Evolutionary conservation across 352 stramenopile species (phyloP).

Genomic region (Blastocystis sp.): DNA sequence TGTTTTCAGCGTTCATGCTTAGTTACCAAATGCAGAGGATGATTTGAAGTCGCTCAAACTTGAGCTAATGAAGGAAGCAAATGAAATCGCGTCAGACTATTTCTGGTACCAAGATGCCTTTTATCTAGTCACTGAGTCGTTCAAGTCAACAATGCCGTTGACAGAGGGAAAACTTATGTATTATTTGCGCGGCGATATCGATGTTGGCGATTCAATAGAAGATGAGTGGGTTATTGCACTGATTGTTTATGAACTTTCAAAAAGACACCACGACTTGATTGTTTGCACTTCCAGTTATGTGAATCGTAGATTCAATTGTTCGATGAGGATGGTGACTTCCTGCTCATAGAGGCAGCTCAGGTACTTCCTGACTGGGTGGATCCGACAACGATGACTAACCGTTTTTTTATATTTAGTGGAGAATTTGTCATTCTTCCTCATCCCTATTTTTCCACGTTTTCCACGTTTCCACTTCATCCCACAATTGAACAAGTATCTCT

Average conservation of each 20-base stretch:
- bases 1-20: neutral
- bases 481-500: neutral
- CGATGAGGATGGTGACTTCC: constrained; percentile 9
- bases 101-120: constrained; percentile 4
- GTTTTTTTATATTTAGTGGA: neutral
- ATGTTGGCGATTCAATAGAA: constrained; percentile 5
- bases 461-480: neutral
- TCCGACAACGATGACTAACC: neutral
- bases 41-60: neutral
- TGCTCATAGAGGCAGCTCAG: constrained; percentile 3
- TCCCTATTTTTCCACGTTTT: neutral
- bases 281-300: neutral
- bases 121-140: neutral
- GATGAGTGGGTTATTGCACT: constrained; percentile 18
- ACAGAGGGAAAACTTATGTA: neutral
- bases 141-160: neutral
- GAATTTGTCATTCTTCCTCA: neutral
- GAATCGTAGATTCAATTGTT: neutral
- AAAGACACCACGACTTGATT: neutral
- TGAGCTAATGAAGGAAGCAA: neutral
- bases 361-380: constrained; percentile 29
- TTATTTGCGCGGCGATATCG: constrained; percentile 33
- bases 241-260: neutral
- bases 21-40: neutral
- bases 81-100: neutral